Evolutionary conservation across 257 asterid genomes (phyloP), one percentile per base, ranked within the genome.

Genomic region (Solanum microdontum): DNA sequence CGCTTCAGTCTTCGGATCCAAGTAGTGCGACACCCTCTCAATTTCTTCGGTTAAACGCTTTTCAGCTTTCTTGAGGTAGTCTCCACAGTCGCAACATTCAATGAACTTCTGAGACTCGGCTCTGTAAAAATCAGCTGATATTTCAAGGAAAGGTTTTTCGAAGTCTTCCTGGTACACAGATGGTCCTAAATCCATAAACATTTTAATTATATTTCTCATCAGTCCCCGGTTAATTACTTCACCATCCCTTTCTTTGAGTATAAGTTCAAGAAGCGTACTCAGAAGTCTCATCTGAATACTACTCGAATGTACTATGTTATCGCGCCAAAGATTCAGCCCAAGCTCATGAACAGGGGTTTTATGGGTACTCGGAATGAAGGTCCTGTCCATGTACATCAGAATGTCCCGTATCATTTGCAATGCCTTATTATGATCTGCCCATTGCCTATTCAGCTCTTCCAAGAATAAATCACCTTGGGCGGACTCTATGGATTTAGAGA

Each of bases 301-400:
- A 82, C 89, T 91, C 2, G 96, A 95, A 87, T 92, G 99, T 88
- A 96, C 90, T 28, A 96, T 95, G 79, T 90, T 90, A 90, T 95
- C 98, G 87, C 97, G 90, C 99, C 98, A 96, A 48, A 96, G 94
- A 89, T 94, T 95, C 69, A 96, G 94, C 86, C 99, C 99, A 73
- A 96, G 98, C 90, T 96, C 99, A 87, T 94, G 93, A 87, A 96
- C 96, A 19, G 94, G 93, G 80, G 93, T 94, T 90, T 94, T 95
- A 87, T 91, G 94, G 88, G 89, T 90, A 92, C 94, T 92, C 1
- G 93, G 95, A 73, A 94, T 91, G 86, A 94, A 95, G 82, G 98
- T 96, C 83, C 97, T 87, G 90, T 96, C 99, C 99, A 95, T 94
- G 93, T 95, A 96, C 98, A 95, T 94, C 85, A 96, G 87, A 87